Conservation (phyloP, 352 stramenopile genomes). For the Blastocystis sp. region DNA sequence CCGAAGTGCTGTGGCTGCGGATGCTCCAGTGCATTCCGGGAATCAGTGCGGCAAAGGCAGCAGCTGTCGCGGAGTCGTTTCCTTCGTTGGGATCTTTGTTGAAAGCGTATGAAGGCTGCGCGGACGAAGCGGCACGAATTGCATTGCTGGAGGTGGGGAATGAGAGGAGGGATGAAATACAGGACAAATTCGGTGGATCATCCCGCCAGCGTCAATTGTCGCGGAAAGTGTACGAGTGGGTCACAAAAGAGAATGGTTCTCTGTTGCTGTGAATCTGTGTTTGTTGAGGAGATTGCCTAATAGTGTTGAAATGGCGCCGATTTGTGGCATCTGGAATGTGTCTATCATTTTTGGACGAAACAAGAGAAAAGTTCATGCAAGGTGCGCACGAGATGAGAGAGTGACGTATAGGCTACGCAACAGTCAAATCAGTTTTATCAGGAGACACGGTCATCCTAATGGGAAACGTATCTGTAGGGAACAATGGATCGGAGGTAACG, state of each 20-base stretch:
- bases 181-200: slow-evolving; percentile 8
- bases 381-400: background rate
- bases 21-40: slow-evolving; percentile 47
- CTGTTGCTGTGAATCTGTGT: background rate
- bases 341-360: background rate
- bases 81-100: background rate
- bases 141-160: background rate
- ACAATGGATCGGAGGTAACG: background rate
- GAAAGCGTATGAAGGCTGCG: background rate
- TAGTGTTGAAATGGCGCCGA: background rate
- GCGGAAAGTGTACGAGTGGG: background rate
- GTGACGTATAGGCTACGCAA: slow-evolving; percentile 40
- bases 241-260: background rate
- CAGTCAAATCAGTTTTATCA: slow-evolving; percentile 87
- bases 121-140: background rate
- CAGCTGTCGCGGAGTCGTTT: background rate
- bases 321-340: background rate
- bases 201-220: background rate
- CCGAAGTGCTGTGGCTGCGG: background rate
- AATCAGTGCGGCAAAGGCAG: slow-evolving; percentile 15
- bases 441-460: slow-evolving; percentile 92
- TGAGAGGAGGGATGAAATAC: background rate
- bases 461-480: slow-evolving; percentile 65
- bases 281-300: background rate
- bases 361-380: slow-evolving; percentile 34